These are phyloP conservation scores for Posidonia australis DNA, from an alignment of 106 monocot species.

Conservation along the genomic window DNA sequence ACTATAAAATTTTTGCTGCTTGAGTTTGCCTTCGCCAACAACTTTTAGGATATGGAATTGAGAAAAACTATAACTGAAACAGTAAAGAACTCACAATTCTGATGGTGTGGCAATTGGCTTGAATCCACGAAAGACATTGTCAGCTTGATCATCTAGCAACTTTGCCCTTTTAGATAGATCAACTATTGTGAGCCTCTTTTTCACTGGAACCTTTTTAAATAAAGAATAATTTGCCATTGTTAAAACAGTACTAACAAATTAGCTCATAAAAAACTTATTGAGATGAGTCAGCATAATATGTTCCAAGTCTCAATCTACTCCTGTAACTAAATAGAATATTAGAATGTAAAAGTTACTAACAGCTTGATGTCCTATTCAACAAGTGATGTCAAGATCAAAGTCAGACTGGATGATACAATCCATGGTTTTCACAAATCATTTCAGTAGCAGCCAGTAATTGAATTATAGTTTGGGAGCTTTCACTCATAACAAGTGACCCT, in stretches of 20 bases:
- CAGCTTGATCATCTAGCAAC: conserved; percentile 50
- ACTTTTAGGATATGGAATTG: background rate
- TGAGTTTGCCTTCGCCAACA: background rate
- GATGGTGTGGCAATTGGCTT: conserved; percentile 53
- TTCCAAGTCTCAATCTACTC: background rate
- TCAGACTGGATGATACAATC: no score
- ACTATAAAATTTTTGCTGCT: background rate
- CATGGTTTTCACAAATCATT: no score
- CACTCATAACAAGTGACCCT: no score
- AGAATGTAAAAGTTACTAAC: no score
- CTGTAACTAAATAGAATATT: no score
- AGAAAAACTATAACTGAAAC: background rate
- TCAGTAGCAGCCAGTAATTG: no score
- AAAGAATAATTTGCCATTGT: background rate
- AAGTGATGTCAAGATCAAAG: no score
- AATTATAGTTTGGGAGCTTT: no score
- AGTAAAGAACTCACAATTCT: conserved; percentile 52
- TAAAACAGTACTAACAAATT: background rate
- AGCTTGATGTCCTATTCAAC: no score
- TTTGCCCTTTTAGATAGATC: conserved; percentile 62
- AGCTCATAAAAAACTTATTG: background rate
- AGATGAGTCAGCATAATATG: no score
- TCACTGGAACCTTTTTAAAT: conserved; percentile 17
- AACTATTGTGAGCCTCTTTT: conserved; percentile 42
- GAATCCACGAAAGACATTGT: conserved; percentile 50